phyloP scores from a whole-genome alignment of 441 rosid genomes.

The Pelargonium fulgidum region DNA sequence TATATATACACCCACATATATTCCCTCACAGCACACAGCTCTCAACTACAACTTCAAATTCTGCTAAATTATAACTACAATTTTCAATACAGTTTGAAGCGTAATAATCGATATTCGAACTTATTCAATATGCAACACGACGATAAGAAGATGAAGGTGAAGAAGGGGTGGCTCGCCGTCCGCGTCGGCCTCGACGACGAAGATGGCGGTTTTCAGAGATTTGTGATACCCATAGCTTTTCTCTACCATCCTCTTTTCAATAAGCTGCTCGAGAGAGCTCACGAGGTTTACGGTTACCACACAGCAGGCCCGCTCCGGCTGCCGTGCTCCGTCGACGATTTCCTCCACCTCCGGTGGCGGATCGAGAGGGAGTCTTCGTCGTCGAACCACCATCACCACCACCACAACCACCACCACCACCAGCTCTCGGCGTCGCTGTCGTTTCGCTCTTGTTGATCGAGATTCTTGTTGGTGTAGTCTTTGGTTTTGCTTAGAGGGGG shows the following conservation, averaged over 20 bases:
- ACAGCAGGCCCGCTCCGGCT: slow-evolving; percentile 33
- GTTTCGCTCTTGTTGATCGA: slow-evolving; percentile 32
- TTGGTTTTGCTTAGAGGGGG: neutral
- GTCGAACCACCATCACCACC: slow-evolving; percentile 15
- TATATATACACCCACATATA: too few relatives aligned
- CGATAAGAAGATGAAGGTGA: slow-evolving; percentile 35
- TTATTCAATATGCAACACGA: neutral
- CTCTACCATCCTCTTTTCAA: slow-evolving; percentile 44
- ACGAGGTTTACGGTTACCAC: slow-evolving; percentile 37
- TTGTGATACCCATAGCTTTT: slow-evolving; percentile 36
- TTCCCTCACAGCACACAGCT: too few relatives aligned
- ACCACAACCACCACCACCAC: slow-evolving; percentile 16
- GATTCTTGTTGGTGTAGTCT: too few relatives aligned
- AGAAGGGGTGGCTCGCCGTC: slow-evolving; percentile 44
- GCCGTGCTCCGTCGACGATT: slow-evolving; percentile 40
- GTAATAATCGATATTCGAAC: too few relatives aligned
- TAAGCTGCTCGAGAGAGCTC: slow-evolving; percentile 33
- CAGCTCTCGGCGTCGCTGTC: slow-evolving; percentile 17
- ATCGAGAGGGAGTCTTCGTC: slow-evolving; percentile 27
- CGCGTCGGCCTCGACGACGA: slow-evolving; percentile 37
- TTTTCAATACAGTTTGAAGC: too few relatives aligned
- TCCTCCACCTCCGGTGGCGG: slow-evolving; percentile 36
- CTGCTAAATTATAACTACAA: too few relatives aligned
- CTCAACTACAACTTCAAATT: too few relatives aligned
- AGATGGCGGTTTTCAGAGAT: slow-evolving; percentile 17